Base-by-base conservation (phyloP, 2,329 filamentous ascomycete species). In the Colletotrichum phormii region DNA sequence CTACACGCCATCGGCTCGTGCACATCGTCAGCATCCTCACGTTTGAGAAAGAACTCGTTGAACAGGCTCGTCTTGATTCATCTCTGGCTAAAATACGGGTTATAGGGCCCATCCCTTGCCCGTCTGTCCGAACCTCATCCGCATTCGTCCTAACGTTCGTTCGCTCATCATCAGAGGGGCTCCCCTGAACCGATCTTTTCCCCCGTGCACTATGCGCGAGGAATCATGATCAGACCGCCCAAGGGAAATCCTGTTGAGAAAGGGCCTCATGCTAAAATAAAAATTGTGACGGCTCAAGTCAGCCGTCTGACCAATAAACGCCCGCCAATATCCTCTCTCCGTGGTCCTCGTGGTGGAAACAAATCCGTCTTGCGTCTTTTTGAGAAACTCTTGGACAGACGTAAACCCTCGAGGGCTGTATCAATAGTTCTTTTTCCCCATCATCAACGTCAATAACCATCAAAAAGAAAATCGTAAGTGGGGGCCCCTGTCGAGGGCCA, bases 291-390 rank as follows among this genome's bases (percentile, higher is more conserved):
- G 68, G 11, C 13, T 33, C 65, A 64, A 49, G 46, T 37, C 42
- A 53, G 33, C 59, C 42, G 54, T 65, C 62, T 37, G 60, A 31
- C 55, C 60, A 61, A 57, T 55, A 69, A 71, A 72, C 71, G 71
- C 71, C 71, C 71, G 29, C 46, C 67, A 65, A 55, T 70, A 46
- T 70, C 57, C 66, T 61, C 55, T 70, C 35, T 31, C 60, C 66
- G 29, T 70, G n/a, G 57, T 64, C 61, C 60, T 65, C 71, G 29
- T 61, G 71, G 60, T 72, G 60, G 66, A 71, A 72, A 60, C 49
- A 72, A 46, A 70, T 72, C 71, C 66, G 35, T 71, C 71, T 72
- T 70, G 53, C 46, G 71, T 72, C 71, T 72, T 64, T 64, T 64
- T 57, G 61, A 65, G 55, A 72, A 72, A 49, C 29, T 65, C 24